phyloP scores from a whole-genome alignment of 768 basidiomycete species.

The Termitomyces sp. region DNA sequence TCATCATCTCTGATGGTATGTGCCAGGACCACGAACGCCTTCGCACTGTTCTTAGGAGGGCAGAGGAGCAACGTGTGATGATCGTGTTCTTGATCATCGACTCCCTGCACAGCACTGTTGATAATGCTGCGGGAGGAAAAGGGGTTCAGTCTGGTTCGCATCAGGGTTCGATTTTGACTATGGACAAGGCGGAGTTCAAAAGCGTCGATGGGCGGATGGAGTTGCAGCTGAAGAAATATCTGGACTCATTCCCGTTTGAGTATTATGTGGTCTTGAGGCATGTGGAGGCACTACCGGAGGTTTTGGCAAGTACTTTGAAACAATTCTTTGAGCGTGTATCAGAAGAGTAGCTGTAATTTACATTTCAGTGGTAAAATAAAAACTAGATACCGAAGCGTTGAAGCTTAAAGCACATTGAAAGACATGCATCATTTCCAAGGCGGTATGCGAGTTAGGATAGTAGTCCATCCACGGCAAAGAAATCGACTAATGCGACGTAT shows the following conservation, averaged over 20 bases:
- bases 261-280: constrained; percentile 92
- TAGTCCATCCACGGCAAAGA: neutral
- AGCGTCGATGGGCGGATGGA: constrained; percentile 80
- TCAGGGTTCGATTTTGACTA: constrained; percentile 83
- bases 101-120: constrained; percentile 56
- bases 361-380: neutral
- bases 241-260: constrained; percentile 97
- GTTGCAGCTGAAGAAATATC: constrained; percentile 82
- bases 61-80: constrained; percentile 89
- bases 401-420: neutral
- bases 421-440: neutral
- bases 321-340: constrained; percentile 90
- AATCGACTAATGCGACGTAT: neutral
- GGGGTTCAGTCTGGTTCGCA: constrained; percentile 23
- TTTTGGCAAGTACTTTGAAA: constrained; percentile 81
- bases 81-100: constrained; percentile 96
- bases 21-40: constrained; percentile 93
- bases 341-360: constrained; percentile 47
- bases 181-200: constrained; percentile 91
- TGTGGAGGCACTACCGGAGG: constrained; percentile 90
- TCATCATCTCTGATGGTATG: constrained; percentile 99
- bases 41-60: constrained; percentile 74
- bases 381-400: neutral
- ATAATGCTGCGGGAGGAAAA: constrained; percentile 17
- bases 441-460: neutral